Evolutionary conservation across 1,139 yeast species (phyloP), one percentile per base, ranked within the genome.

Genomic region (Arxiozyma slooffiae): DNA sequence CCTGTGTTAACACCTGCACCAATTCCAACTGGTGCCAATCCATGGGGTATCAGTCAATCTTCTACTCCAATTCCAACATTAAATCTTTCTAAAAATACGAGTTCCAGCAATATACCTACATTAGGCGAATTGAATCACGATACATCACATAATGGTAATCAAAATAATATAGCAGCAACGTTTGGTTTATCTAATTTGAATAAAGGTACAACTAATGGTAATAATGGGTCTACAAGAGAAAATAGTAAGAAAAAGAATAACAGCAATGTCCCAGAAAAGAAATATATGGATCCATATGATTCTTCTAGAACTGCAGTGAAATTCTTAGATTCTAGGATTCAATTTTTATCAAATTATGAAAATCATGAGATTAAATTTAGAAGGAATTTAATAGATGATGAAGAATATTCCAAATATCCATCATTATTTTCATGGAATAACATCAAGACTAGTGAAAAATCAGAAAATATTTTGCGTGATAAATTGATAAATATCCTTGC

Each of bases 71-170:
- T 62, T 37, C 47, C 67, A 34, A 52, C 62, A 14, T 50, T 60
- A 49, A 60, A 53, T 48, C 46, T 63, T 41, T 57, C 61, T 9
- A 64, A 65, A 43, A 53, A 76, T 57, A 72, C 79, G 4, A 78
- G 79, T 57, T 67, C 80, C 6, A 76, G 82, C 1, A 81, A 87
- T 4, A 82, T 84, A 74, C 92, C 94, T 39, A 79, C 90, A 0
- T 71, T 84, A 56, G 84, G 84, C 7, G 90, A 83, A 11, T 21
- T 20, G 22, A 53, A 55, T n/a, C 55, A 58, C 11, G 47, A 45
- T 45, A 47, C 24, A 20, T 20, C 20, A 34, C 26, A 24, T 23
- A n/a, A 40, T 40, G 21, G 34, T 22, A 38, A 44, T 11, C 46
- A 52, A 24, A 41, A 21, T 46, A 41, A 47, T 38, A n/a, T 38